phyloP scores from a whole-genome alignment of 2,329 filamentous ascomycete species.

The Claviceps fusiformis region DNA sequence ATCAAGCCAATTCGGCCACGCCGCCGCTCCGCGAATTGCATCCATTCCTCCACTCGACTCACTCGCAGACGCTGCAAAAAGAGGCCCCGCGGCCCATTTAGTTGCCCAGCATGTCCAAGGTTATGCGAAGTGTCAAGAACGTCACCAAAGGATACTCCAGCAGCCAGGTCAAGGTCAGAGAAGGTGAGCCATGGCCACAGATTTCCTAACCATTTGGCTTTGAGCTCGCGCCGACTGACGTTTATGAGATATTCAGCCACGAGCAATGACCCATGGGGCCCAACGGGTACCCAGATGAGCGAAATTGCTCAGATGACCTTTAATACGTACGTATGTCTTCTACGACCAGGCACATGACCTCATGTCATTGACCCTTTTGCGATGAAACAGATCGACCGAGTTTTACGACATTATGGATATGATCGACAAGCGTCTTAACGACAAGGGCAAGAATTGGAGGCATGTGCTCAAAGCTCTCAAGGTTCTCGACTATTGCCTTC shows the following conservation, averaged over 20 bases:
- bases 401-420: conserved; percentile 99
- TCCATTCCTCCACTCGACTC: background rate
- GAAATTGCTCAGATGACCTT: conserved; percentile 97
- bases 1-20: background rate
- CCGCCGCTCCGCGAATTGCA: background rate
- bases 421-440: conserved; percentile 95
- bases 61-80: background rate
- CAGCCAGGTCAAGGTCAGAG: conserved; percentile 95
- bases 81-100: conserved; percentile 4
- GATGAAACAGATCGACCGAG: conserved; percentile 60
- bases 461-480: conserved; percentile 96
- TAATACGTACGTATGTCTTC: conserved; percentile 61
- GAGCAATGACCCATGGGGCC: conserved; percentile 97
- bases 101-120: conserved; percentile 68
- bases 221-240: conserved; percentile 7
- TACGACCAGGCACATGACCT: background rate
- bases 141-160: conserved; percentile 97
- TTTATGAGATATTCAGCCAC: conserved; percentile 50
- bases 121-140: conserved; percentile 96
- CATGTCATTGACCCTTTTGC: background rate
- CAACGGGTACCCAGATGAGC: conserved; percentile 94
- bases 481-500: conserved; percentile 92
- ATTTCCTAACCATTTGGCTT: background rate
- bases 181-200: conserved; percentile 47
- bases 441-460: conserved; percentile 99